Conservation (phyloP, 495 filamentous ascomycete genomes). For the Podospora bellae-mahoneyi region DNA sequence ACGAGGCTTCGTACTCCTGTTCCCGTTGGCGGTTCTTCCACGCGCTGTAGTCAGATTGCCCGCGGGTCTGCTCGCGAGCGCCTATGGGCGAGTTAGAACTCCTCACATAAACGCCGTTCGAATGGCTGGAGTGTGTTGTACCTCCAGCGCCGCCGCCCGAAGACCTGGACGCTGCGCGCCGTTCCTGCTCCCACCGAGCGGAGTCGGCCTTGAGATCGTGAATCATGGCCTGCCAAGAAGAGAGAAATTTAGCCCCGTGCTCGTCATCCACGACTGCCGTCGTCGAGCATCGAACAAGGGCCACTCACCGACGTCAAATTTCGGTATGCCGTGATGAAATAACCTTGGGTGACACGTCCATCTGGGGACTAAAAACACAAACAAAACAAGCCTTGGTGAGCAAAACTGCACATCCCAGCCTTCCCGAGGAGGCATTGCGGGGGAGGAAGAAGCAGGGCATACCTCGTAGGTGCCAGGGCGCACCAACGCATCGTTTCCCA, state of each 20-base stretch:
- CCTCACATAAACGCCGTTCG: constrained; percentile 50
- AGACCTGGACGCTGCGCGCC: constrained; percentile 43
- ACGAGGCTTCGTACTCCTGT: constrained; percentile 21
- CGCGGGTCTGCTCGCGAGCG: constrained; percentile 33
- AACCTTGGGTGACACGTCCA: constrained; percentile 63
- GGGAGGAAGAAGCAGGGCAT: constrained; percentile 27
- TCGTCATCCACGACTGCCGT: constrained; percentile 2
- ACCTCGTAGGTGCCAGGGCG: constrained; percentile 81
- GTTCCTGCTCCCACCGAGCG: constrained; percentile 73
- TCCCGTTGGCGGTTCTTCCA: constrained; percentile 33
- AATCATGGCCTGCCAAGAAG: constrained; percentile 69
- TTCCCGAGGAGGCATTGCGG: constrained; percentile 5
- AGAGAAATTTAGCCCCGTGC: not conserved
- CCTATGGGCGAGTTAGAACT: constrained; percentile 57
- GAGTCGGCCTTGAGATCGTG: constrained; percentile 81
- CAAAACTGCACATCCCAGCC: constrained; percentile 5
- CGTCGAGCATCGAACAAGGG: not conserved
- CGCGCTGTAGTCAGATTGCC: constrained; percentile 31
- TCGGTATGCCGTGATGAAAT: constrained; percentile 83
- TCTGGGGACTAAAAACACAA: constrained; percentile 37
- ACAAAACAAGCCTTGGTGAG: constrained; percentile 16
- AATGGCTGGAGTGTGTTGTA: constrained; percentile 54
- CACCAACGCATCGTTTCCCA: constrained; percentile 87
- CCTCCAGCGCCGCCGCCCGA: constrained; percentile 52
- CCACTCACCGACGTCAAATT: constrained; percentile 77